Percentiles rank a stretch among this genome's conserved stretches.
phyloP scores from a whole-genome alignment of 129 eudicot species.

The Flaveria bidentis region DNA sequence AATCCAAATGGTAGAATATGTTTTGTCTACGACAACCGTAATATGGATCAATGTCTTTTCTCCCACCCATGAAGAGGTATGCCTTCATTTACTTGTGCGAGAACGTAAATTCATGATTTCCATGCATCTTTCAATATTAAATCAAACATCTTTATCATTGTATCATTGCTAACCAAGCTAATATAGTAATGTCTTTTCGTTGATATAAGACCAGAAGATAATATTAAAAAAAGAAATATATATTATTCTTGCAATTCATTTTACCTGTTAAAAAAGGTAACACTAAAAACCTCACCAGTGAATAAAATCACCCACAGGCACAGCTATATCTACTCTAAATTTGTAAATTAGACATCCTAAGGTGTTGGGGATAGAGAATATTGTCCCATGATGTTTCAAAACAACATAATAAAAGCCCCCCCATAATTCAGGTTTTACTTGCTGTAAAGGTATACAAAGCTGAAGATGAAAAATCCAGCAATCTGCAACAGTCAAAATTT shows the following conservation, averaged over 20 bases:
- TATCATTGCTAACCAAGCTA: too few relatives aligned
- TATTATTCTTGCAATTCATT: not conserved
- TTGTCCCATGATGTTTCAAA: slow-evolving; percentile 5
- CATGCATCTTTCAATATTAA: too few relatives aligned
- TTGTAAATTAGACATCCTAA: slow-evolving; percentile 30
- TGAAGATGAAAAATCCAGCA: slow-evolving; percentile 74
- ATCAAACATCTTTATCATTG: too few relatives aligned
- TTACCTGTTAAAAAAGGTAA: not conserved
- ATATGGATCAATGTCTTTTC: too few relatives aligned
- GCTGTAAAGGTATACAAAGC: slow-evolving; percentile 63
- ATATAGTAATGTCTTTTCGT: not conserved
- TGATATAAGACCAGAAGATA: not conserved
- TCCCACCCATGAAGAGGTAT: too few relatives aligned
- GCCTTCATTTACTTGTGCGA: too few relatives aligned
- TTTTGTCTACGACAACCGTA: too few relatives aligned
- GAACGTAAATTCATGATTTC: too few relatives aligned
- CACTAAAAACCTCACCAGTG: not conserved
- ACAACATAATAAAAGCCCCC: not conserved
- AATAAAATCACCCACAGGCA: slow-evolving; percentile 8
- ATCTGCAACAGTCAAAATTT: slow-evolving; percentile 51
- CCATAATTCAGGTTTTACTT: slow-evolving; percentile 39
- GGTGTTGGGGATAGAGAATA: not conserved
- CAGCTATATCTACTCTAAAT: slow-evolving; percentile 14
- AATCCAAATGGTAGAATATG: too few relatives aligned
- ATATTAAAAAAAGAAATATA: not conserved